These are phyloP conservation scores for Omphalotus guepiniiformis DNA, from an alignment of 768 basidiomycete genomes.

Conservation along the genomic window DNA sequence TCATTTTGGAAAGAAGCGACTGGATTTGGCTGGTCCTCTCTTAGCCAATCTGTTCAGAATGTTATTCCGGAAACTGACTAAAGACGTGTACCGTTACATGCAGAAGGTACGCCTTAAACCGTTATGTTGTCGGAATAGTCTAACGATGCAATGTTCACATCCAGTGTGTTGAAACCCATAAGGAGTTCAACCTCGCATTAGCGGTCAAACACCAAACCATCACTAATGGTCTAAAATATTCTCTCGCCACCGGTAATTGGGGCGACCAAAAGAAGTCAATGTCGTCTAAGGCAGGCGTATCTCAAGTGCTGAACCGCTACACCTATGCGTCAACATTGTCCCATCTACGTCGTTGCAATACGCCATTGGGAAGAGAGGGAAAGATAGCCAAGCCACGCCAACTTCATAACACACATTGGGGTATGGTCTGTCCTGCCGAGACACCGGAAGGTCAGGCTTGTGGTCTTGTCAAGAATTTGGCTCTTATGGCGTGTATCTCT, in stretches of 20 bases:
- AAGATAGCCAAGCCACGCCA: slow-evolving; percentile 99
- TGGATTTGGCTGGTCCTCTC: slow-evolving; percentile 93
- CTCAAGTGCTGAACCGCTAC: slow-evolving; percentile 97
- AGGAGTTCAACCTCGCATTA: slow-evolving; percentile 86
- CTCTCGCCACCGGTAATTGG: slow-evolving; percentile 98
- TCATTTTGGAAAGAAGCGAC: slow-evolving; percentile 97
- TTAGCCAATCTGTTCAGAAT: slow-evolving; percentile 97
- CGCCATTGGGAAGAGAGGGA: slow-evolving; percentile 95
- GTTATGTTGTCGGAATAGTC: not conserved
- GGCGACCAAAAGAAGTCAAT: slow-evolving; percentile 99
- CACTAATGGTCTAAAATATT: slow-evolving; percentile 97
- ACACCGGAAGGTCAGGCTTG: slow-evolving; percentile 99
- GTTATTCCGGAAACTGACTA: slow-evolving; percentile 94
- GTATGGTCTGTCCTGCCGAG: slow-evolving; percentile 99
- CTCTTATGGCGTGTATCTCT: slow-evolving; percentile 96
- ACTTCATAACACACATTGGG: slow-evolving; percentile 99
- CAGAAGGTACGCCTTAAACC: slow-evolving; percentile 68
- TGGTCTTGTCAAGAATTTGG: slow-evolving; percentile 97
- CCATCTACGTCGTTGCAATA: slow-evolving; percentile 96
- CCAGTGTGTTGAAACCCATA: slow-evolving; percentile 94
- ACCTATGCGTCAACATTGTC: slow-evolving; percentile 98
- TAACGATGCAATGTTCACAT: slow-evolving; percentile 11
- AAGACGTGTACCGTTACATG: slow-evolving; percentile 93
- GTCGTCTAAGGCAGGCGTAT: slow-evolving; percentile 97
- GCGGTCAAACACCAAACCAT: slow-evolving; percentile 97